Base-by-base conservation (phyloP, 257 asterid genomes). In the Nicotiana paniculata region DNA sequence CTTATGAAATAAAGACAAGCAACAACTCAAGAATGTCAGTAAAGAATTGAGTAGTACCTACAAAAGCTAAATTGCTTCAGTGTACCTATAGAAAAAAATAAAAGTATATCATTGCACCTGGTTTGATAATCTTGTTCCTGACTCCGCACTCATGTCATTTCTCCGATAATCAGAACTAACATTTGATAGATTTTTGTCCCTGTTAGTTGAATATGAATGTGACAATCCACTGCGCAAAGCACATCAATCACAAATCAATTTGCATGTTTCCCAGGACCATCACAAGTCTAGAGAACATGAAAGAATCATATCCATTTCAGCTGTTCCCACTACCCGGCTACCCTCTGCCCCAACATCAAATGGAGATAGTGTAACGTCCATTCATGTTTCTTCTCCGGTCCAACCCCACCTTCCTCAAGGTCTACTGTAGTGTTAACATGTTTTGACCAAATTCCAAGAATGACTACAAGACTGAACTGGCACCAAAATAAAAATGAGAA, bases 181-280 rank as follows among this genome's bases (percentile, higher is more conserved):
- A 84, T 89, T 89, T 68, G 97, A 83, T 69, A 90, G 83, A 83
- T 85, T 86, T 84, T 67, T 90, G 82, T 94, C 98, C 86, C 92
- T 83, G 51, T 88, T 89, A 63, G 93, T 90, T 77, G 98, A 88
- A 90, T 89, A 96, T n/a, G 98, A 96, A 84, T 91, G 97, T n/a
- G 98, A 94, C 89, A 96, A 85, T 68, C 97, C 95, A 88, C 98
- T 93, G 90, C 77, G 30, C 48, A 64, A 85, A 79, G 54, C 26
- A 62, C 67, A 59, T 33, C 53, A 18, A 74, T 46, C 48, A 62
- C 58, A 82, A 57, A 65, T 77, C 32, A 85, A 30, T 32, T 82
- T 51, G 66, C 66, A 66, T 48, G 15, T 12, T 48, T 30, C 77
- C 61, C 59, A 26, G 76, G 33, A 18, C 13, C 18, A 17, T 66